These are phyloP conservation scores for Vanilla planifolia DNA, from an alignment of 106 monocot species.

Conservation along the genomic window DNA sequence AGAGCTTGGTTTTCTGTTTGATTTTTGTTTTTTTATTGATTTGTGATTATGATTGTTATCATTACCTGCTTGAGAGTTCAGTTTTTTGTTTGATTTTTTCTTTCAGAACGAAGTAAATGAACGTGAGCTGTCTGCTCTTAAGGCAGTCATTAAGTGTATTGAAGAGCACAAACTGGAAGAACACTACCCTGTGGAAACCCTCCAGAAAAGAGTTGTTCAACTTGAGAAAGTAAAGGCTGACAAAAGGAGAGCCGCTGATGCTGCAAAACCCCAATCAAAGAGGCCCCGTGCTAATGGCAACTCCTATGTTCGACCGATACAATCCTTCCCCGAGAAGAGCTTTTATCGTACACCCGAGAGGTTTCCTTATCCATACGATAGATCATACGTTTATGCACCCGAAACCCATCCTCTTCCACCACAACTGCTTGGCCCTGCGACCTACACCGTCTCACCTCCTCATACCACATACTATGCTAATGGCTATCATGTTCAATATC, in stretches of 20 bases:
- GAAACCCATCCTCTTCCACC: constrained; percentile 42
- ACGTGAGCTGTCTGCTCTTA: constrained; percentile 67
- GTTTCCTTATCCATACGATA: constrained; percentile 50
- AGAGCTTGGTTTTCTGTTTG: too few species aligned
- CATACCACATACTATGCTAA: constrained; percentile 68
- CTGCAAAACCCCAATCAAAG: constrained; percentile 77
- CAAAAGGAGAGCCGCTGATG: constrained; percentile 78
- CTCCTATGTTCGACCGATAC: constrained; percentile 24
- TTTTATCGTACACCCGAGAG: constrained; percentile 67
- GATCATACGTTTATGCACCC: constrained; percentile 47
- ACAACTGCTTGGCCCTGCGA: constrained; percentile 25
- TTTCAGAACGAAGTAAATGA: constrained; percentile 78
- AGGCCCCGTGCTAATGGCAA: constrained; percentile 71
- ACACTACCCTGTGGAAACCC: constrained; percentile 60
- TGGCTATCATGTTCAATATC: constrained; percentile 70
- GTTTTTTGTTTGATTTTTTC: too few species aligned
- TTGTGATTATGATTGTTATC: too few species aligned
- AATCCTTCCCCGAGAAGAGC: constrained; percentile 48
- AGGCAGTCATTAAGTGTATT: constrained; percentile 76
- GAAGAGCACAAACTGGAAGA: constrained; percentile 89
- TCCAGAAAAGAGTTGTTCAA: constrained; percentile 70
- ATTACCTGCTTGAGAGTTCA: too few species aligned
- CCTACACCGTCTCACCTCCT: constrained; percentile 49
- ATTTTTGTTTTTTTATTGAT: too few species aligned
- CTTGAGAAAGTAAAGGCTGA: constrained; percentile 93